Evolutionary conservation across 106 monocot genomes (phyloP).

Genomic region (Dendrobium catenatum): DNA sequence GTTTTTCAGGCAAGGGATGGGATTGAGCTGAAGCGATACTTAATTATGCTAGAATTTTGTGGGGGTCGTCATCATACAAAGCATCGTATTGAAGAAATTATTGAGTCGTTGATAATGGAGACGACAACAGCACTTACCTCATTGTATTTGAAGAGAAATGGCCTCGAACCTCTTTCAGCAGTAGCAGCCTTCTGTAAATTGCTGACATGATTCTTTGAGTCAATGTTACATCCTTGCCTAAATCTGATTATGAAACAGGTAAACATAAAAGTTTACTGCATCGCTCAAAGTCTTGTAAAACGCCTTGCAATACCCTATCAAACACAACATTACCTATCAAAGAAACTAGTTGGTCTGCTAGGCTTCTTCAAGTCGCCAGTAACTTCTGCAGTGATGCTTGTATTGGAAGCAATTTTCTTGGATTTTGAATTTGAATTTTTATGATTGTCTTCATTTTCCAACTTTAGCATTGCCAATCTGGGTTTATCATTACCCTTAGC

Average conservation of each 20-base stretch:
- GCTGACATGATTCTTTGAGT: constrained; percentile 15
- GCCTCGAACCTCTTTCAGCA: constrained; percentile 57
- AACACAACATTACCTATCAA: constrained; percentile 52
- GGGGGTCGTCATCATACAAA: too few relatives aligned
- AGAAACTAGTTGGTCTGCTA: constrained; percentile 40
- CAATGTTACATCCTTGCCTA: constrained; percentile 34
- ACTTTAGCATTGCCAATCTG: constrained; percentile 7
- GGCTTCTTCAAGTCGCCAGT: constrained; percentile 20
- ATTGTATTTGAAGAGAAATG: constrained; percentile 87
- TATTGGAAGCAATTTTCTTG: neutral
- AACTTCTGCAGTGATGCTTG: constrained; percentile 14
- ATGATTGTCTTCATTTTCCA: constrained; percentile 2
- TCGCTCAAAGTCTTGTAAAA: neutral
- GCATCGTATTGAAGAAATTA: too few relatives aligned
- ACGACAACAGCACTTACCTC: constrained; percentile 35
- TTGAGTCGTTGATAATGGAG: too few relatives aligned
- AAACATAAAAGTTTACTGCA: too few relatives aligned
- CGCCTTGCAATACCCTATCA: neutral
- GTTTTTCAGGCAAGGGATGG: neutral
- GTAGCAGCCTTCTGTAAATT: constrained; percentile 31
- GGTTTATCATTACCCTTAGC: constrained; percentile 3
- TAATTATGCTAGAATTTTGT: too few relatives aligned
- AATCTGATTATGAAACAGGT: constrained; percentile 29
- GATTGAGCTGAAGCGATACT: too few relatives aligned
- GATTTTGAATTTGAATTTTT: constrained; percentile 7